Conservation (phyloP, 257 asterid genomes). For the Ehretia macrophylla region DNA sequence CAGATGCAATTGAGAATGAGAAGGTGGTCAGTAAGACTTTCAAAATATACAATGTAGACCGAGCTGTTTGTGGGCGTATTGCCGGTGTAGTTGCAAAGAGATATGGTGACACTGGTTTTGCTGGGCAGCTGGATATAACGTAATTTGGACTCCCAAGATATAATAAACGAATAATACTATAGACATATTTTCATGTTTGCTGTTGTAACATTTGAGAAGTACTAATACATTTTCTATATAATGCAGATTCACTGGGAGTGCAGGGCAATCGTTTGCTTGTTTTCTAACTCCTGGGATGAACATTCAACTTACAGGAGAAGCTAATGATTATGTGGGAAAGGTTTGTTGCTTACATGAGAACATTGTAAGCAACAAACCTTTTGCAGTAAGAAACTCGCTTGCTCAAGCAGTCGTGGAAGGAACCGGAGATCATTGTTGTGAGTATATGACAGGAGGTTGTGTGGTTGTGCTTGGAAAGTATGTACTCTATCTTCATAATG, state of each 20-base stretch:
- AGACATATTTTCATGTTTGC: background rate
- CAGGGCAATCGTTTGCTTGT: conserved; percentile 95
- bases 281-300: conserved; percentile 98
- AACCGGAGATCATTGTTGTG: conserved; percentile 95
- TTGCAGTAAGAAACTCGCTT: conserved; percentile 93
- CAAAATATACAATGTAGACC: conserved; percentile 80
- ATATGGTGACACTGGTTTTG: conserved; percentile 97
- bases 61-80: conserved; percentile 98
- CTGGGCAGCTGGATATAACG: conserved; percentile 91
- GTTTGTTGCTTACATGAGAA: conserved; percentile 31
- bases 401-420: conserved; percentile 99
- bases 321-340: conserved; percentile 97
- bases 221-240: conserved; percentile 12
- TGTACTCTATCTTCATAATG: conserved; percentile 24
- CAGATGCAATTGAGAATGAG: conserved; percentile 82
- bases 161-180: conserved; percentile 2
- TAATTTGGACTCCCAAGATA: conserved; percentile 19
- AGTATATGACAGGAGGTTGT: conserved; percentile 99
- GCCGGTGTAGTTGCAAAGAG: conserved; percentile 93
- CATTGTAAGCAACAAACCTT: conserved; percentile 44
- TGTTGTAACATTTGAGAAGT: conserved; percentile 1
- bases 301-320: conserved; percentile 87
- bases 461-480: conserved; percentile 93
- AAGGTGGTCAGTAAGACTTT: conserved; percentile 71
- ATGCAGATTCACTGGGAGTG: conserved; percentile 89